Evolutionary conservation across 2,329 filamentous ascomycete species (phyloP), one percentile per base, ranked within the genome.

Genomic region (Xylaria sp.): DNA sequence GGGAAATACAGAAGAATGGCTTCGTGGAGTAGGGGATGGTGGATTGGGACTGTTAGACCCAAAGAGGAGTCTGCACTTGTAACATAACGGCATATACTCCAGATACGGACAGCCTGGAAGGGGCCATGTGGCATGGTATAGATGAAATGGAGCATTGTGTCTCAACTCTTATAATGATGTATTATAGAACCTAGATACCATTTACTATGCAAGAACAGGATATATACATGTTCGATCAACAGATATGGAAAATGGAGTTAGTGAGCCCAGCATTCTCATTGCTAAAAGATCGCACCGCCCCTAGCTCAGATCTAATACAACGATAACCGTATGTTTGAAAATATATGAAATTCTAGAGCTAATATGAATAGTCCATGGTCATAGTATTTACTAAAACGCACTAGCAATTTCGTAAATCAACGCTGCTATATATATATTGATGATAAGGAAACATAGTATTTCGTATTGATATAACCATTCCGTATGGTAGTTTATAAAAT

Each of bases 101-200:
- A 61, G 25, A 13, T 50, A 55, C 5, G 18, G 40, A n/a, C 23
- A 5, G 40, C 18, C 50, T 37, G 65, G 50, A 61, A 57, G 51
- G 21, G 40, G 18, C 51, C 55, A 44, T 47, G 21, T 50, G 54
- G 57, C 66, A 63, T 12, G 54, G 58, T 60, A 58, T 61, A 65
- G 13, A 51, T 5, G 58, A 68, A 59, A 55, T n/a, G 55, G 23
- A 47, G 40, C n/a, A 21, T 25, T 55, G 18, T 47, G 32, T 16
- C 37, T 60, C 63, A 54, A 44, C 59, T 69, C 55, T 57, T 53
- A 27, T 67, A 67, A 63, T 66, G 5, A 50, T 69, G 66, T 69
- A 66, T 50, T 53, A 69, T 63, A 69, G 18, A 62, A 62, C 32
- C 29, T 44, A 6, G 58, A 62, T 66, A 63, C 47, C 63, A 62